Percentiles rank a stretch among this genome's conserved stretches.
Evolutionary conservation across 192 early-diverging fungal genomes (phyloP).

Genomic region (Paraglomus occultum): DNA sequence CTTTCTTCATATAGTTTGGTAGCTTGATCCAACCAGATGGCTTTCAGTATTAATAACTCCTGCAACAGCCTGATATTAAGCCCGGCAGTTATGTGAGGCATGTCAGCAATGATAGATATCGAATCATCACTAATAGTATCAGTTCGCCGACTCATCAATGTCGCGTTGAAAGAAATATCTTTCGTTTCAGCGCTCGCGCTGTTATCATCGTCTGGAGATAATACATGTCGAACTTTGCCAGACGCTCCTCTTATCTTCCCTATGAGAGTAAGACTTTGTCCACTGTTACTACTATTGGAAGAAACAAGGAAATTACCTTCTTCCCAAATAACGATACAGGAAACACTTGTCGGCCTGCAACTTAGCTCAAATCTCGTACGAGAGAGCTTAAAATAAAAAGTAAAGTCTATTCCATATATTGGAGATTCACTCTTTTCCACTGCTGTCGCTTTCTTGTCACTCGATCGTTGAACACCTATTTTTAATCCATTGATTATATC

Average conservation of each 20-base stretch:
- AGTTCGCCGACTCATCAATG: slow-evolving; percentile 50
- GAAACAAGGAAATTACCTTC: slow-evolving; percentile 65
- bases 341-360: slow-evolving; percentile 70
- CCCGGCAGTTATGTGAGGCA: slow-evolving; percentile 50
- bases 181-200: slow-evolving; percentile 62
- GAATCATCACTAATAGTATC: slow-evolving; percentile 48
- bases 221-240: slow-evolving; percentile 64
- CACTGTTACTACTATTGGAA: slow-evolving; percentile 38
- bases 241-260: slow-evolving; percentile 59
- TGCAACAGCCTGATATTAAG: slow-evolving; percentile 73
- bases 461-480: slow-evolving; percentile 48
- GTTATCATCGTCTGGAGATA: slow-evolving; percentile 68
- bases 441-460: slow-evolving; percentile 33
- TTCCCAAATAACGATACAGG: slow-evolving; percentile 63
- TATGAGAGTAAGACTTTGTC: slow-evolving; percentile 50
- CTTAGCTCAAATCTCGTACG: slow-evolving; percentile 68
- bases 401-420: slow-evolving; percentile 46
- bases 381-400: slow-evolving; percentile 58
- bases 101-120: slow-evolving; percentile 55
- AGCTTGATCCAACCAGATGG: slow-evolving; percentile 63
- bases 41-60: slow-evolving; percentile 67
- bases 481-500: slow-evolving; percentile 66
- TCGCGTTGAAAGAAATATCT: slow-evolving; percentile 59
- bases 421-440: slow-evolving; percentile 32
- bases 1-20: slow-evolving; percentile 41